phyloP scores from a whole-genome alignment of 2,329 filamentous ascomycete species.

The Cryphonectria naterciae region DNA sequence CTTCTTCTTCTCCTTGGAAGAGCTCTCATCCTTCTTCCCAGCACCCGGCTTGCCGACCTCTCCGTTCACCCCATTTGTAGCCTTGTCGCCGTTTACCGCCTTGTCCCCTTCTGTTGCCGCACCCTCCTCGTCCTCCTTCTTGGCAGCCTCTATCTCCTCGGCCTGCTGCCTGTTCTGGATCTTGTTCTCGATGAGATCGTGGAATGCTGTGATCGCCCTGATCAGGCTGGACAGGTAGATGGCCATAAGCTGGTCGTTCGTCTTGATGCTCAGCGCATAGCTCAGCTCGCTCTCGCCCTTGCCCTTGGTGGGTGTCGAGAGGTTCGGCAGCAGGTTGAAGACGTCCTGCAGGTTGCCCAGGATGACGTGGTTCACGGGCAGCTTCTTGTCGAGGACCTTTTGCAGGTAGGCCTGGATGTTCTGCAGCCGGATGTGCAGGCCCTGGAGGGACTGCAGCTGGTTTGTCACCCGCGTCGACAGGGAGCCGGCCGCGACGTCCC shows the following conservation, averaged over 20 bases:
- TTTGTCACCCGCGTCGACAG: slow-evolving; percentile 96
- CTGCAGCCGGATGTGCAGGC: slow-evolving; percentile 88
- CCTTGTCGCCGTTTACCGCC: slow-evolving; percentile 52
- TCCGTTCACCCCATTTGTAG: slow-evolving; percentile 45
- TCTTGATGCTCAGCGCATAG: slow-evolving; percentile 98
- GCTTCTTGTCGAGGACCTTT: slow-evolving; percentile 89
- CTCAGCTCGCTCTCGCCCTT: slow-evolving; percentile 81
- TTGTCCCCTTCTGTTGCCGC: slow-evolving; percentile 63
- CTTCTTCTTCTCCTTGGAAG: slow-evolving; percentile 34
- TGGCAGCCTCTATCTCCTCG: slow-evolving; percentile 87
- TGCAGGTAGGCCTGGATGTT: slow-evolving; percentile 96
- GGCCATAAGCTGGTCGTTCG: slow-evolving; percentile 97
- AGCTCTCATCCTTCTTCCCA: slow-evolving; percentile 44
- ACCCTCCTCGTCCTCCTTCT: slow-evolving; percentile 72
- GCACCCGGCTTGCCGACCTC: slow-evolving; percentile 53
- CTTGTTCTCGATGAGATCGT: slow-evolving; percentile 99
- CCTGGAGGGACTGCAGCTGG: slow-evolving; percentile 95
- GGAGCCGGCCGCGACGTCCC: slow-evolving; percentile 95
- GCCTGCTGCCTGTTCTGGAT: slow-evolving; percentile 98
- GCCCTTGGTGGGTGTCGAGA: slow-evolving; percentile 74
- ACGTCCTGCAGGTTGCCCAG: slow-evolving; percentile 98
- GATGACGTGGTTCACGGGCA: slow-evolving; percentile 96
- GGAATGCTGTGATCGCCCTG: slow-evolving; percentile 96
- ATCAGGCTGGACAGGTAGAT: slow-evolving; percentile 98
- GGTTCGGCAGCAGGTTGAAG: slow-evolving; percentile 96